A percentile compares a stretch with the other conserved stretches of the same genome.
Conservation (phyloP, 495 filamentous ascomycete species). For the Platismatia glauca region DNA sequence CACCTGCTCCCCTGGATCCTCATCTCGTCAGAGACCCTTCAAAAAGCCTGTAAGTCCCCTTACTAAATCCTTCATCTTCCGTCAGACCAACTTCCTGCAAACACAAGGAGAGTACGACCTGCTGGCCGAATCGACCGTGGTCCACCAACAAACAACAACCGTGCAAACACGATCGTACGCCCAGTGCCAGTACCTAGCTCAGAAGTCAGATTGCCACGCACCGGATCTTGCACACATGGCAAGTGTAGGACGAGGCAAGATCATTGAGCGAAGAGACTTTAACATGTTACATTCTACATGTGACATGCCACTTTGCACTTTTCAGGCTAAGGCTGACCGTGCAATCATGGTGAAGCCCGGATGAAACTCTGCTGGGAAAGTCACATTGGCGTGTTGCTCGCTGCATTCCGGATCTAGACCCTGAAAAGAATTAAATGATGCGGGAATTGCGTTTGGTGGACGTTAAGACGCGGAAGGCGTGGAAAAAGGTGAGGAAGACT, state of each 20-base stretch:
- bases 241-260: neutral
- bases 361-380: neutral
- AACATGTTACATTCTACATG: too few species aligned
- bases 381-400: neutral
- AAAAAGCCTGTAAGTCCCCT: neutral
- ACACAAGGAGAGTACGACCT: neutral
- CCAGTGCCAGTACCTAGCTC: neutral
- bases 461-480: neutral
- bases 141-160: neutral
- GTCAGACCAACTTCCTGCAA: neutral
- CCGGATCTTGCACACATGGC: neutral
- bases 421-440: neutral
- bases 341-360: neutral
- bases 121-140: neutral
- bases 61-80: neutral
- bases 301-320: too few species aligned
- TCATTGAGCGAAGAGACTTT: neutral
- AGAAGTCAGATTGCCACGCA: too few species aligned
- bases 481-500: too few species aligned
- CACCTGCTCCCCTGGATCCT: neutral
- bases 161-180: neutral
- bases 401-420: neutral
- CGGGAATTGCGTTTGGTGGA: neutral
- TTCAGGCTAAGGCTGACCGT: too few species aligned
- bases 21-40: neutral